These are phyloP conservation scores for Penicillium malachiteum DNA, from an alignment of 495 filamentous ascomycete species.

Conservation along the genomic window DNA sequence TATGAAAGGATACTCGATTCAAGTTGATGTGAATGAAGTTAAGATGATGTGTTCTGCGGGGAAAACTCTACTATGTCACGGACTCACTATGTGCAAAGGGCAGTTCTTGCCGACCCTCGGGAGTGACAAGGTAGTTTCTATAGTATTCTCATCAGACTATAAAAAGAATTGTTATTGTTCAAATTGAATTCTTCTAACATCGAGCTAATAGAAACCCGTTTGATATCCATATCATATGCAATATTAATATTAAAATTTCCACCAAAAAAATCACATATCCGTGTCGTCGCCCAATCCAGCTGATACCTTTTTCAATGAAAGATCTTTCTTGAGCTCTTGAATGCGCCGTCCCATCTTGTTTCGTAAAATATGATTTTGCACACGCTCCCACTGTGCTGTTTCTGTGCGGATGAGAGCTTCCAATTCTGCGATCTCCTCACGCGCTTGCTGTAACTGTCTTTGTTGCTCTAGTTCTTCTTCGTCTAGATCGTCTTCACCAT, in stretches of 20 bases:
- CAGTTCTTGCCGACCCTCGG: neutral
- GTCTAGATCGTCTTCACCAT: slow-evolving; percentile 62
- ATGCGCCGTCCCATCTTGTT: slow-evolving; percentile 51
- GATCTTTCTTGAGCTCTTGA: slow-evolving; percentile 46
- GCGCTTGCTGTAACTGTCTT: slow-evolving; percentile 48
- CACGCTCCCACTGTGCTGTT: slow-evolving; percentile 41
- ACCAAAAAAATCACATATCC: slow-evolving; percentile 1
- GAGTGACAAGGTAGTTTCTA: neutral
- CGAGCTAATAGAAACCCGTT: too few relatives aligned
- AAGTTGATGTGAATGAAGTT: neutral
- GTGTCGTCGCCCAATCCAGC: slow-evolving; percentile 32
- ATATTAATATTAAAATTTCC: neutral
- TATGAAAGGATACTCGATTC: neutral
- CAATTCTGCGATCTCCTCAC: slow-evolving; percentile 50
- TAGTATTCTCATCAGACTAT: too few relatives aligned
- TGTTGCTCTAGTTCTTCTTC: slow-evolving; percentile 50
- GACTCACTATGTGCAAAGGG: neutral
- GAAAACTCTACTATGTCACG: neutral
- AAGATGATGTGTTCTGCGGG: neutral
- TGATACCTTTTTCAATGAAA: slow-evolving; percentile 50
- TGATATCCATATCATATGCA: neutral
- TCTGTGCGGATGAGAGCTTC: slow-evolving; percentile 47
- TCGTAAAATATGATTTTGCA: slow-evolving; percentile 47
- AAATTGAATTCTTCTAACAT: neutral
- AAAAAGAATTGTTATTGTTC: too few relatives aligned